These are phyloP conservation scores for Colletotrichum higginsianum DNA, from an alignment of 2,329 filamentous ascomycete genomes.

Conservation along the genomic window DNA sequence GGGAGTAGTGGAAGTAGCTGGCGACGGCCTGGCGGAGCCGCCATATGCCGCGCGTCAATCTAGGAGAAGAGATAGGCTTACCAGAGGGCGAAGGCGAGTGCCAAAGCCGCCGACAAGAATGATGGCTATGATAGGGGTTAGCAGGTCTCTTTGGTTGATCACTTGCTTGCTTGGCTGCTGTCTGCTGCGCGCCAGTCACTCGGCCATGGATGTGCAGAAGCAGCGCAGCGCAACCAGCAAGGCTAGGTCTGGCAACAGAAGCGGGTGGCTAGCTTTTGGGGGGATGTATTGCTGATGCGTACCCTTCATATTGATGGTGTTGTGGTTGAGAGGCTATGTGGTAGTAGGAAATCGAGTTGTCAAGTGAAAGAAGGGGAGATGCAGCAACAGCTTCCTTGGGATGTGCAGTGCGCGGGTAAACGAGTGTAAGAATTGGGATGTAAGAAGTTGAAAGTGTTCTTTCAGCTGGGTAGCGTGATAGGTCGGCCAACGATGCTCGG, in stretches of 20 bases:
- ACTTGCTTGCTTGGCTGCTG: too few species aligned
- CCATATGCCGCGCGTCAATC: conserved; percentile 15
- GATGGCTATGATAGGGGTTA: conserved; percentile 74
- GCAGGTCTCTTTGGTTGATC: conserved; percentile 14
- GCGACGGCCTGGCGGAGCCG: background rate
- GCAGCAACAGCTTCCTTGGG: conserved; percentile 21
- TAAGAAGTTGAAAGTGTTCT: conserved; percentile 19
- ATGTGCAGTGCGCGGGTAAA: conserved; percentile 33
- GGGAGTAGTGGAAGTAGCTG: background rate
- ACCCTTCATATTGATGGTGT: conserved; percentile 42
- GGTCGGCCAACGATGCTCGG: background rate
- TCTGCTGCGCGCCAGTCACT: background rate
- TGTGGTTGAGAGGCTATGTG: conserved; percentile 14
- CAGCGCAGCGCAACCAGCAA: background rate
- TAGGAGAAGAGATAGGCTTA: conserved; percentile 63
- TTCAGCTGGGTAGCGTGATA: background rate
- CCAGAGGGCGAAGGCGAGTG: conserved; percentile 95
- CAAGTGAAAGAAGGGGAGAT: conserved; percentile 13
- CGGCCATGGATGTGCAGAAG: background rate
- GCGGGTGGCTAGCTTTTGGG: background rate
- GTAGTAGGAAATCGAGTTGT: background rate
- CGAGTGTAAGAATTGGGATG: conserved; percentile 35
- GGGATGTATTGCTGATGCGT: background rate
- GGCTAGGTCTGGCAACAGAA: background rate
- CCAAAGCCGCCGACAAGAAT: conserved; percentile 99